These are phyloP conservation scores for Pseudoneurospora amorphoporcata DNA, from an alignment of 495 filamentous ascomycete genomes.

Conservation along the genomic window DNA sequence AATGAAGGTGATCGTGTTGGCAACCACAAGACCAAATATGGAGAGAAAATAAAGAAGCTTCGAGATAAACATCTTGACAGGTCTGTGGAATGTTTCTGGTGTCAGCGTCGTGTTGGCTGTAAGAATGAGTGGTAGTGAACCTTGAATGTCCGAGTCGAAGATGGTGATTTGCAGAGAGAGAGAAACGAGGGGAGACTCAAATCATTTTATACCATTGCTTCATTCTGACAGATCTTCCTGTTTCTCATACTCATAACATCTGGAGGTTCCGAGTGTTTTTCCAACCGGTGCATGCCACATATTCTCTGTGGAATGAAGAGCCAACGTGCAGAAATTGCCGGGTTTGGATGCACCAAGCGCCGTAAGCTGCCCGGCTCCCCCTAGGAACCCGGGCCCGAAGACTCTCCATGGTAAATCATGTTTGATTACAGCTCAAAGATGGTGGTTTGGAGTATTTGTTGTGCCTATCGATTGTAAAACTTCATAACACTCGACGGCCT, in stretches of 20 bases:
- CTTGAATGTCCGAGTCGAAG: background rate
- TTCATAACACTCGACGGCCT: background rate
- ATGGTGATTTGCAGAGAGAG: background rate
- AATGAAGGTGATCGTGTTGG: constrained; percentile 37
- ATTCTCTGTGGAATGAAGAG: background rate
- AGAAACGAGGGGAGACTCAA: background rate
- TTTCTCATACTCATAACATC: background rate
- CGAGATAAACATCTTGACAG: constrained; percentile 26
- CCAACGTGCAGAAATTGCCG: background rate
- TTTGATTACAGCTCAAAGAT: background rate
- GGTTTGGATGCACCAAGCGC: background rate
- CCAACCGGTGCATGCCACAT: background rate
- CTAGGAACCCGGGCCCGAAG: background rate
- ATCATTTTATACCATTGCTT: background rate
- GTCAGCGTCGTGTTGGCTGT: background rate
- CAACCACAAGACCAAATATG: constrained; percentile 22
- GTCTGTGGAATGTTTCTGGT: constrained; percentile 3
- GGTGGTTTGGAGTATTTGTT: background rate
- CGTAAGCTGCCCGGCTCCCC: background rate
- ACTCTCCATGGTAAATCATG: background rate
- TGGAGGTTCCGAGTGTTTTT: background rate
- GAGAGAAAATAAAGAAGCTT: constrained; percentile 17
- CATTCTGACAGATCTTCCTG: too few species aligned
- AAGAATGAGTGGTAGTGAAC: background rate
- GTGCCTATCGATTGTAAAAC: background rate